phyloP scores from a whole-genome alignment of 2,329 filamentous ascomycete genomes.

The Tolypocladium album region DNA sequence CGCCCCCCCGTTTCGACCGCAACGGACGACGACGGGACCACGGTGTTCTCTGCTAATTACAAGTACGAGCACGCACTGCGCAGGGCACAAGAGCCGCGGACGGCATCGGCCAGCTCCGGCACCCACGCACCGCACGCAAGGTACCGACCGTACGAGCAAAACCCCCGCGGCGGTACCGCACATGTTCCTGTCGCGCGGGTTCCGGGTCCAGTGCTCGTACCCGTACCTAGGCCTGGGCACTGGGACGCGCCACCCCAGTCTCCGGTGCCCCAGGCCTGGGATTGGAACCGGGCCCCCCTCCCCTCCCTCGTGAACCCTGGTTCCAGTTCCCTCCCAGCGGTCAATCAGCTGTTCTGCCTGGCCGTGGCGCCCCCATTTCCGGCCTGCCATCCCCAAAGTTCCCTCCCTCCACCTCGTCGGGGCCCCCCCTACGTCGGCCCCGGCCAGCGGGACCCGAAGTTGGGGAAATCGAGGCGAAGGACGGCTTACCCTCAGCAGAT shows the following conservation, averaged over 20 bases:
- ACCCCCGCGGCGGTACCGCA: background rate
- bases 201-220: background rate
- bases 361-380: background rate
- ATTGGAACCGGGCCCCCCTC: background rate
- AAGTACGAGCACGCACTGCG: too few species aligned
- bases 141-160: background rate
- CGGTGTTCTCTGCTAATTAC: too few species aligned
- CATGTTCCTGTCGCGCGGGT: background rate
- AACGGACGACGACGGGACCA: too few species aligned
- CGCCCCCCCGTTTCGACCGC: too few species aligned
- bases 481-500: too few species aligned
- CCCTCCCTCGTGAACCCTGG: background rate
- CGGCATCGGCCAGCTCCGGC: background rate
- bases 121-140: background rate
- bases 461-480: too few species aligned
- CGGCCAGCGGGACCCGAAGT: too few species aligned
- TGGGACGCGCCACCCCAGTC: background rate
- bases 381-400: background rate
- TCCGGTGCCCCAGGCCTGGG: background rate
- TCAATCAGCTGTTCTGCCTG: background rate
- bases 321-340: background rate
- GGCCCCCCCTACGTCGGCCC: too few species aligned
- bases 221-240: background rate
- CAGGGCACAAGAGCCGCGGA: background rate
- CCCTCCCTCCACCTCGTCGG: background rate